phyloP scores from a whole-genome alignment of 495 filamentous ascomycete species.

The Hypoxylon intermedium region DNA sequence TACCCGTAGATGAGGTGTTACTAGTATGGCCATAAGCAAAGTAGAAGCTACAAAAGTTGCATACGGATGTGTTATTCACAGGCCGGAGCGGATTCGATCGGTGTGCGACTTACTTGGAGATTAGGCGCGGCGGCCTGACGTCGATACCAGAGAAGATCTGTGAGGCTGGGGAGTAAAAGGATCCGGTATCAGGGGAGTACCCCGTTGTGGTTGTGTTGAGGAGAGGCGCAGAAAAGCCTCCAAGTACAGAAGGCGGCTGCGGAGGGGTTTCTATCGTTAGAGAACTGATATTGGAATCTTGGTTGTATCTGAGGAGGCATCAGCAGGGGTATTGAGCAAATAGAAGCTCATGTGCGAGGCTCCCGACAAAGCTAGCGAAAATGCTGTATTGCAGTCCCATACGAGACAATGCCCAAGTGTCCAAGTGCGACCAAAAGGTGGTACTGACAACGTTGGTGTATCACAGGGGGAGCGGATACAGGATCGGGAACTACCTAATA shows the following conservation, averaged over 20 bases:
- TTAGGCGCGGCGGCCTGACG: constrained; percentile 56
- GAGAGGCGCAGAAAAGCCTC: constrained; percentile 52
- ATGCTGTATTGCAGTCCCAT: constrained; percentile 44
- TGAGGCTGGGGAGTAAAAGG: constrained; percentile 53
- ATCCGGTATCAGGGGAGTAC: constrained; percentile 54
- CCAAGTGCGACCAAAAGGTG: constrained; percentile 51
- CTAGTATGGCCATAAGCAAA: constrained; percentile 52
- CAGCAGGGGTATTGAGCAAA: constrained; percentile 45
- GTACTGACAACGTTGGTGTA: constrained; percentile 55
- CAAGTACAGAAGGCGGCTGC: constrained; percentile 54
- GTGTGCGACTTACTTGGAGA: constrained; percentile 57
- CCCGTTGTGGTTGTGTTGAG: constrained; percentile 44
- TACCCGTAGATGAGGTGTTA: constrained; percentile 58
- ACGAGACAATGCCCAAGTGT: constrained; percentile 42
- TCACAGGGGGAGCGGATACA: constrained; percentile 51
- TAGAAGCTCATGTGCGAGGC: constrained; percentile 39
- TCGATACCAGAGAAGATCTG: constrained; percentile 55
- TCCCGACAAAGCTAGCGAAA: constrained; percentile 44
- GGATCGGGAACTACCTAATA: constrained; percentile 50
- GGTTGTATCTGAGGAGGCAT: constrained; percentile 52
- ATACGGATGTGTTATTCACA: constrained; percentile 19
- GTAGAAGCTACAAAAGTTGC: constrained; percentile 25
- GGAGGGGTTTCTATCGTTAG: constrained; percentile 55
- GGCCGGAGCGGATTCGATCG: constrained; percentile 8
- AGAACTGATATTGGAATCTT: constrained; percentile 53